Percentiles rank a stretch among this genome's conserved stretches.
Evolutionary conservation across 75 land plant species (phyloP).

Genomic region (Ceratopteris richardii): DNA sequence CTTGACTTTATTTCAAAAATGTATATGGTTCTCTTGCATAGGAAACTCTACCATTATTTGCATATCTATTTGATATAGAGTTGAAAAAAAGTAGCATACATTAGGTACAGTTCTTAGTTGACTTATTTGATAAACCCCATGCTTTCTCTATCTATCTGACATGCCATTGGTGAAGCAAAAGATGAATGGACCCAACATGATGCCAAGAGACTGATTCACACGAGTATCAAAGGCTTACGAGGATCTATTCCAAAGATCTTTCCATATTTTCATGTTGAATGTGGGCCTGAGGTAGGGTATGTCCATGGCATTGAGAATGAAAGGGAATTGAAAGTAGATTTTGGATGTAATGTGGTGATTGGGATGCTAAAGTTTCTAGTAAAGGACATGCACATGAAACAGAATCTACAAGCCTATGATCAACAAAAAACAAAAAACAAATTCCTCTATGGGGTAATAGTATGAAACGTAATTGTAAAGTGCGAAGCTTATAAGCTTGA

Average conservation of each 20-base stretch:
- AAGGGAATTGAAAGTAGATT: conserved; percentile 47
- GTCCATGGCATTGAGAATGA: conserved; percentile 94
- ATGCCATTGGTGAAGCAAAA: conserved; percentile 94
- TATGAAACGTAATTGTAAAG: too few species aligned
- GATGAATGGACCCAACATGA: conserved; percentile 97
- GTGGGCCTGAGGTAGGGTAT: conserved; percentile 73
- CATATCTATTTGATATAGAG: too few species aligned
- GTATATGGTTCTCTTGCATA: conserved; percentile 24
- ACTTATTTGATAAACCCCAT: too few species aligned
- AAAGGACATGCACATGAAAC: conserved; percentile 60
- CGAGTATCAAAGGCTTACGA: conserved; percentile 66
- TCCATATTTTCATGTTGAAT: conserved; percentile 93
- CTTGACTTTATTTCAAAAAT: conserved; percentile 90
- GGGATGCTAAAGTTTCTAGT: conserved; percentile 66
- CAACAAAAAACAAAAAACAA: conserved; percentile 43
- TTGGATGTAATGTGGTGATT: too few species aligned
- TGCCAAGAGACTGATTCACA: conserved; percentile 85
- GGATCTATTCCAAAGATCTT: conserved; percentile 76
- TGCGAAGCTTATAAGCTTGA: too few species aligned
- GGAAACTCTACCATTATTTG: too few species aligned
- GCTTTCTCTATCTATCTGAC: too few species aligned
- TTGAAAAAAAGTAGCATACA: too few species aligned
- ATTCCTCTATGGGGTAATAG: conserved; percentile 38
- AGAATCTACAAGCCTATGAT: conserved; percentile 42
- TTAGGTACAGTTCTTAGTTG: too few species aligned